Evolutionary conservation across 371 early-diverging fungal species (phyloP).

Genomic region (Batkoa obscura): DNA sequence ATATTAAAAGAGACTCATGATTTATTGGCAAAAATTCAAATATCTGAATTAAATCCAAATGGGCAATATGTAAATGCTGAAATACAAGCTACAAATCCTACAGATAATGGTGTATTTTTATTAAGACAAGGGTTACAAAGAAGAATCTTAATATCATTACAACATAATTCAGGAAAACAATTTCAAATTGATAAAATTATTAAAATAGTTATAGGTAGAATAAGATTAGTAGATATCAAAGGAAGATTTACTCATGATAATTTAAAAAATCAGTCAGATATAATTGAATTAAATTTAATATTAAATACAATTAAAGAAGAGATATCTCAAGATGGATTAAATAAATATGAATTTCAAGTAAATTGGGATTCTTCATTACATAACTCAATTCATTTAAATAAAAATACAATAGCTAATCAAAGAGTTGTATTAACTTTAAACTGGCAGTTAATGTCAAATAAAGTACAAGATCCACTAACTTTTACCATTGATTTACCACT

Average conservation of each 20-base stretch:
- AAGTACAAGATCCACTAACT: slow-evolving; percentile 27
- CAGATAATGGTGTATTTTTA: slow-evolving; percentile 44
- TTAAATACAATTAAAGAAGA: slow-evolving; percentile 16
- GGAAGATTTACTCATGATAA: slow-evolving; percentile 17
- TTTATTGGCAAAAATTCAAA: slow-evolving; percentile 39
- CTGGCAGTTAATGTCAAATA: slow-evolving; percentile 35
- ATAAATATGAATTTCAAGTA: slow-evolving; percentile 29
- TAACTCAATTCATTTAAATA: slow-evolving; percentile 47
- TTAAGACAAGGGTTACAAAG: slow-evolving; percentile 73
- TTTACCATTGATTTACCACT: slow-evolving; percentile 44
- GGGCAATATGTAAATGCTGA: slow-evolving; percentile 58
- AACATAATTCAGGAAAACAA: slow-evolving; percentile 54
- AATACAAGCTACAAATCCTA: slow-evolving; percentile 24
- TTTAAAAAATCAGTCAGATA: not conserved
- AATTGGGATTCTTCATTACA: slow-evolving; percentile 77
- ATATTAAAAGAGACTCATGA: slow-evolving; percentile 46
- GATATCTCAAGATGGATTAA: slow-evolving; percentile 36
- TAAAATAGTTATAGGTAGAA: slow-evolving; percentile 34
- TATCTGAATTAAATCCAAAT: slow-evolving; percentile 39
- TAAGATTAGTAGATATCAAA: slow-evolving; percentile 40
- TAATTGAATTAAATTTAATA: not conserved
- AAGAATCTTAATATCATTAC: slow-evolving; percentile 41
- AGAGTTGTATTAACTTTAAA: slow-evolving; percentile 31
- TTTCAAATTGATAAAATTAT: slow-evolving; percentile 37
- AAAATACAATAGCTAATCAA: slow-evolving; percentile 33